These are phyloP conservation scores for Boletus pseudo-olivaceus DNA, from an alignment of 768 basidiomycete species.

Conservation along the genomic window DNA sequence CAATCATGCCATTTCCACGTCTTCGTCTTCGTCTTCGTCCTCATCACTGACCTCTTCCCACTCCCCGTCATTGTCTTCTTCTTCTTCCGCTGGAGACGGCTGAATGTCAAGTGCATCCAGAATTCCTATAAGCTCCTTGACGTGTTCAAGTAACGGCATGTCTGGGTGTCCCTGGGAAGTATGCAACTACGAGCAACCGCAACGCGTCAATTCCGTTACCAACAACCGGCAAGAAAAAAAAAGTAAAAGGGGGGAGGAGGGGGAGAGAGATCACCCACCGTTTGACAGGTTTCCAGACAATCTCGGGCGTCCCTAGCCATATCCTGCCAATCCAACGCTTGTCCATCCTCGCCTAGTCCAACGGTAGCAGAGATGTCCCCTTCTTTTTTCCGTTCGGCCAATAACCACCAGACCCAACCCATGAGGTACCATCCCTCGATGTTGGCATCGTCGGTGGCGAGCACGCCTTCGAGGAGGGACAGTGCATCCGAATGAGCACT, in stretches of 20 bases:
- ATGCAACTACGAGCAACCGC: conserved; percentile 50
- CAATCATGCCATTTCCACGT: conserved; percentile 53
- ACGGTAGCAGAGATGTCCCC: conserved; percentile 41
- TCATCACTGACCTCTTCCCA: conserved; percentile 65
- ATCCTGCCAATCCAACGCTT: conserved; percentile 63
- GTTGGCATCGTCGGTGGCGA: conserved; percentile 78
- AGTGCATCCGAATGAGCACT: conserved; percentile 67
- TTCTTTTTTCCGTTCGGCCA: conserved; percentile 69
- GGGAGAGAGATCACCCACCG: conserved; percentile 43
- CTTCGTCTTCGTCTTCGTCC: conserved; percentile 47
- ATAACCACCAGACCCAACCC: conserved; percentile 89
- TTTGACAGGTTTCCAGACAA: conserved; percentile 79
- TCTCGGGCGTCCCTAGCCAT: conserved; percentile 75
- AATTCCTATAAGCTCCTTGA: conserved; percentile 64
- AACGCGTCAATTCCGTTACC: not conserved
- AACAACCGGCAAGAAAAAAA: not conserved
- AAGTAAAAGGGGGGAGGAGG: not conserved
- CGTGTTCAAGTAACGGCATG: conserved; percentile 70
- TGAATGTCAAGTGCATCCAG: conserved; percentile 66
- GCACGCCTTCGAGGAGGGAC: conserved; percentile 71
- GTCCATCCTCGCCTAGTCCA: conserved; percentile 33
- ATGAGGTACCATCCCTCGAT: conserved; percentile 94
- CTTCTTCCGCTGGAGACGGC: conserved; percentile 51
- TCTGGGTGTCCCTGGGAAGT: conserved; percentile 71
- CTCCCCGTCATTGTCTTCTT: conserved; percentile 39